A percentile compares a stretch with the other conserved stretches of the same genome.
Evolutionary conservation across 2,329 filamentous ascomycete genomes (phyloP).

Genomic region (Pseudogymnoascus sp.): DNA sequence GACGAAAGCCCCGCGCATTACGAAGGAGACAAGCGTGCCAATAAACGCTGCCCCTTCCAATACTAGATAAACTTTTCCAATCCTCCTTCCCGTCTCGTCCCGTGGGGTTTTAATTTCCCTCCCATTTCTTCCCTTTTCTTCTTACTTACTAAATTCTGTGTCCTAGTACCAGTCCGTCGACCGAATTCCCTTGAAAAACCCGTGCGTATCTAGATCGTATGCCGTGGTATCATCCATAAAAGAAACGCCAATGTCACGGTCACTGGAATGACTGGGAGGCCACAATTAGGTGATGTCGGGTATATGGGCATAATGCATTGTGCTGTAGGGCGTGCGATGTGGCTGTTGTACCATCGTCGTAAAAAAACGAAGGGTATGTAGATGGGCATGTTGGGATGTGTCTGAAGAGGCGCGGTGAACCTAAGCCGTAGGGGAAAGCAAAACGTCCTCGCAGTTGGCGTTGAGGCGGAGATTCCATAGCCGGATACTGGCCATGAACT

Average conservation of each 20-base stretch:
- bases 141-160: neutral
- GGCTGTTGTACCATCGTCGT: conserved; percentile 1
- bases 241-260: conserved; percentile 7
- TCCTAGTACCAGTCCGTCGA: conserved; percentile 7
- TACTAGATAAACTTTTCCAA: neutral
- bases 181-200: conserved; percentile 8
- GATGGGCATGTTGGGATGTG: neutral
- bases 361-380: conserved; percentile 3
- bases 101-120: neutral
- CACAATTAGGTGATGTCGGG: conserved; percentile 1
- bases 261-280: neutral
- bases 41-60: conserved; percentile 2
- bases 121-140: neutral
- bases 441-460: conserved; percentile 88
- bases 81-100: neutral
- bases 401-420: neutral
- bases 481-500: conserved; percentile 81
- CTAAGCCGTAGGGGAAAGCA: conserved; percentile 35
- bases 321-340: conserved; percentile 4
- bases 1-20: conserved; percentile 2
- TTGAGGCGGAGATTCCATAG: conserved; percentile 93
- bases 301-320: conserved; percentile 7
- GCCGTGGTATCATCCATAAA: neutral
- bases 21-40: neutral
- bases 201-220: conserved; percentile 8